Evolutionary conservation across 2,329 filamentous ascomycete genomes (phyloP).

Genomic region (Stachybotrys elegans): DNA sequence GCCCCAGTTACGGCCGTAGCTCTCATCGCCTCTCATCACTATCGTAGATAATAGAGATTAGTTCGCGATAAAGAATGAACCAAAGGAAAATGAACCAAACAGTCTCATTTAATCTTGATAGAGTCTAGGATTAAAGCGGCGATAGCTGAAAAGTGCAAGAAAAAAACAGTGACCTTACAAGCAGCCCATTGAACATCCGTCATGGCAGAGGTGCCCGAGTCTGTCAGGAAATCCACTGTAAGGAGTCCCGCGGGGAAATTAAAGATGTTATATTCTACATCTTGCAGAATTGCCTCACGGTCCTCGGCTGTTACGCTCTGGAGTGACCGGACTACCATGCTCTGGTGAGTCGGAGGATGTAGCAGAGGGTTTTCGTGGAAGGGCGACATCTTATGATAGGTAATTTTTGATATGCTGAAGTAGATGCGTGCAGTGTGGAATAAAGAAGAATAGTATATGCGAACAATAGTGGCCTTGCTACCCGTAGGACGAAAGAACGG

Average conservation of each 20-base stretch:
- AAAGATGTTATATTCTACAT: constrained; percentile 8
- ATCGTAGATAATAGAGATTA: no score
- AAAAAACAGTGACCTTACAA: neutral
- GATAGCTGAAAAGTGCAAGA: no score
- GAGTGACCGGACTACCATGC: neutral
- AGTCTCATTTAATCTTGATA: no score
- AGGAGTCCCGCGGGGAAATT: constrained; percentile 16
- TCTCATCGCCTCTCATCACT: constrained; percentile 20
- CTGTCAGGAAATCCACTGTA: constrained; percentile 18
- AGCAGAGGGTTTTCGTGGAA: neutral
- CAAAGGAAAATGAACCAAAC: no score
- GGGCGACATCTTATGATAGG: neutral
- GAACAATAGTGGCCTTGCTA: no score
- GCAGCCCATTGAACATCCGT: constrained; percentile 20
- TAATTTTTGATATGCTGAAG: neutral
- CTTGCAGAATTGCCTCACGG: constrained; percentile 4
- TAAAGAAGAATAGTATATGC: no score
- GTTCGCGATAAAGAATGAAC: no score
- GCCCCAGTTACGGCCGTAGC: constrained; percentile 18
- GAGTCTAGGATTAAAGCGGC: no score
- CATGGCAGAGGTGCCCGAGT: constrained; percentile 20
- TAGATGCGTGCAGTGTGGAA: no score
- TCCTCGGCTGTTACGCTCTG: neutral
- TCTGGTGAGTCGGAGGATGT: neutral
- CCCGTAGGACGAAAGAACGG: no score